Evolutionary conservation across 75 land plant species (phyloP), one percentile per base, ranked within the genome.

Genomic region (Cunninghamia lanceolata): DNA sequence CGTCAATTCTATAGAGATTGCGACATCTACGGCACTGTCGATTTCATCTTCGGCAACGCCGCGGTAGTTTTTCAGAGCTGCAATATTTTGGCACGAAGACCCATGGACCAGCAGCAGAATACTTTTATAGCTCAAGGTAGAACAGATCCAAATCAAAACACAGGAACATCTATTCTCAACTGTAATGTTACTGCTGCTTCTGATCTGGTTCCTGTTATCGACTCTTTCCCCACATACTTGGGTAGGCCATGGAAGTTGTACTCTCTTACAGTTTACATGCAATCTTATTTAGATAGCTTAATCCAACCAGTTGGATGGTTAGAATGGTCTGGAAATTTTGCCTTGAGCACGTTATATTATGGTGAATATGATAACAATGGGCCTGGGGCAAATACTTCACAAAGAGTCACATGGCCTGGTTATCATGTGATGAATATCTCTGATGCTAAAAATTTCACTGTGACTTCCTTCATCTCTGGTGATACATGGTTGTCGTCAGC

Each of bases 231-330:
- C n/a, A n/a, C n/a, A n/a, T n/a, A n/a, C n/a, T n/a, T 94, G 16
- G 97, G 97, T 0, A 83, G 97, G 86, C 98, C 98, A 4, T 96
- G 98, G 98, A 90, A 84, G 86, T 21, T 45, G 15, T 96, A 93
- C 84, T 91, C 95, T 1, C 86, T 85, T 84, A 87, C 91, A 10
- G 94, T 94, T 9, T 90, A 78, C 87, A 85, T 94, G 47, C 91
- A 92, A 73, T 94, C 92, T 21, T 90, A 83, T 86, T 84, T 94
- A 19, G 94, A 87, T 36, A 90, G 45, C 3, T 85, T 90, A 28
- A 88, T 96, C 4, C 85, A 91, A 14, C 95, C 96, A 9, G 86
- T 81, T 0, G 98, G 98, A 46, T 96, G 96, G 96, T 52, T 83
- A n/a, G 73, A 77, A 17, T 95, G 98, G 95, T 83, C 87, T 10